Evolutionary conservation across 495 filamentous ascomycete genomes (phyloP).

Genomic region (Hypoxylon fragiforme): DNA sequence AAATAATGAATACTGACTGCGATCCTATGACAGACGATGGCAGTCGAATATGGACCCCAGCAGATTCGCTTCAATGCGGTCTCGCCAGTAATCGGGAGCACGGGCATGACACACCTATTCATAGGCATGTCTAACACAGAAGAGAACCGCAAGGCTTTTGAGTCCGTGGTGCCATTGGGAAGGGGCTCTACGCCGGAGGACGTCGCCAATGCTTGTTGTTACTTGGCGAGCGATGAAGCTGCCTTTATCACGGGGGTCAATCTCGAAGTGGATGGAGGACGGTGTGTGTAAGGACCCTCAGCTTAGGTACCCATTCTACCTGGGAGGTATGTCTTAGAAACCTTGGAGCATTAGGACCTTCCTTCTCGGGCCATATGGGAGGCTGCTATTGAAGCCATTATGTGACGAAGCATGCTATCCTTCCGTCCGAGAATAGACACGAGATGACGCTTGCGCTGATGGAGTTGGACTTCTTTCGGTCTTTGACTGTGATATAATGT

Average conservation of each 20-base stretch:
- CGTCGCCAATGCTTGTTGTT: constrained; percentile 67
- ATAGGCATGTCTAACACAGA: constrained; percentile 67
- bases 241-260: constrained; percentile 71
- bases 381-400: background rate
- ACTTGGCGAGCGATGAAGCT: constrained; percentile 68
- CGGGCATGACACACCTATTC: constrained; percentile 67
- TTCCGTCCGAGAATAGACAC: constrained; percentile 14
- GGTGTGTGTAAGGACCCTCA: constrained; percentile 38
- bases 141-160: constrained; percentile 69
- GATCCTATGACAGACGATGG: constrained; percentile 62
- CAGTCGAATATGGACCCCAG: constrained; percentile 67
- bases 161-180: constrained; percentile 67
- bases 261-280: constrained; percentile 62
- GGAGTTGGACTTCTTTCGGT: constrained; percentile 1
- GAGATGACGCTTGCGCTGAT: background rate
- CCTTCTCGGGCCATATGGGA: background rate
- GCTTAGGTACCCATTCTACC: too few relatives aligned
- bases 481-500: constrained; percentile 1
- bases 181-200: constrained; percentile 65
- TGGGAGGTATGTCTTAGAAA: too few relatives aligned
- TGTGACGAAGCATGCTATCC: background rate
- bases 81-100: constrained; percentile 63
- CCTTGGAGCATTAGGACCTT: too few relatives aligned
- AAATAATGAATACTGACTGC: too few relatives aligned
- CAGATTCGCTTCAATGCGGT: constrained; percentile 69